These are phyloP conservation scores for Sclerotinia borealis DNA, from an alignment of 2,329 filamentous ascomycete genomes.

Conservation along the genomic window DNA sequence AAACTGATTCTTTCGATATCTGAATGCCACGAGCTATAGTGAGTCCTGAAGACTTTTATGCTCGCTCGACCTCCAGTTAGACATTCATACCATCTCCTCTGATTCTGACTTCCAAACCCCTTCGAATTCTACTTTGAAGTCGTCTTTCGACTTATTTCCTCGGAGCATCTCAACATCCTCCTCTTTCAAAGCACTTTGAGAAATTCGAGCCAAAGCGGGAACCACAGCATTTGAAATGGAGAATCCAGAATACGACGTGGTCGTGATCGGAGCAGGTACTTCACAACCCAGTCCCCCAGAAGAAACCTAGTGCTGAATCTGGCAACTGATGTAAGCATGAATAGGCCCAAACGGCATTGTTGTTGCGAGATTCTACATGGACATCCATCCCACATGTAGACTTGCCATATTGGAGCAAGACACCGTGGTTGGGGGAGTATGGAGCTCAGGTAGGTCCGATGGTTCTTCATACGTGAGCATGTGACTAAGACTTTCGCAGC, in stretches of 20 bases:
- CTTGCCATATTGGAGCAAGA: conserved; percentile 15
- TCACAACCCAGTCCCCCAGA: neutral
- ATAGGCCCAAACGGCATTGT: conserved; percentile 15
- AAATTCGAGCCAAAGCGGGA: neutral
- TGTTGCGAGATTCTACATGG: conserved; percentile 17
- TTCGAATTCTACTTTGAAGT: no score
- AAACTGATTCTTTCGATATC: no score
- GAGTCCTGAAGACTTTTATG: no score
- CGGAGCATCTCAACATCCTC: no score
- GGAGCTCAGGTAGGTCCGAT: neutral
- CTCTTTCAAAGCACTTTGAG: neutral
- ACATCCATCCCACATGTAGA: conserved; percentile 13
- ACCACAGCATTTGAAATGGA: neutral
- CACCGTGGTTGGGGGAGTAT: conserved; percentile 6
- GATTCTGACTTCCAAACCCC: no score
- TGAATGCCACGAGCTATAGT: no score
- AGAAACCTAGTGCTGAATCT: neutral
- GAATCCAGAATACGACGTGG: neutral
- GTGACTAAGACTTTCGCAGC: conserved; percentile 14
- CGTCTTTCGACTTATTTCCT: no score
- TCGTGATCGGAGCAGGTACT: neutral
- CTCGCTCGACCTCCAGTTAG: no score
- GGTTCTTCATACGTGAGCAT: neutral
- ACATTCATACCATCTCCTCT: no score
- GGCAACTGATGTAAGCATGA: no score